A percentile compares a stretch with the other conserved stretches of the same genome.
Conservation (phyloP, 306 rosid species). For the Vigna reflexopilosa region DNA sequence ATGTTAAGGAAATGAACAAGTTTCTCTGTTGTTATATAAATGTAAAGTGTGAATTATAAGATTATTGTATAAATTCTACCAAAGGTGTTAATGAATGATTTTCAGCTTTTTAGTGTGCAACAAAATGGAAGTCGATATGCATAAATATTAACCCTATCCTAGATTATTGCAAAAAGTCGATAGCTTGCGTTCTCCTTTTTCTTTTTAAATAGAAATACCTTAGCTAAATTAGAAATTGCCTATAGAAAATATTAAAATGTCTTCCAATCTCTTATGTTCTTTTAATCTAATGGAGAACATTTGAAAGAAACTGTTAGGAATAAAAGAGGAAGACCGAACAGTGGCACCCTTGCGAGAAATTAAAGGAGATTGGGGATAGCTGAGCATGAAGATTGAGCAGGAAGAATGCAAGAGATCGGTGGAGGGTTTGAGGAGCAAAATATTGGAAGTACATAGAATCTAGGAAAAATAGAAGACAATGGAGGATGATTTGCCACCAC, state of each 20-base stretch:
- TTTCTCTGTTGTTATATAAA: neutral
- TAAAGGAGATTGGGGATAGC: no score
- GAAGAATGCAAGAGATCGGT: no score
- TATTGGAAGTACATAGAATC: no score
- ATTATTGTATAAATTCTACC: neutral
- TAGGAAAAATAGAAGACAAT: no score
- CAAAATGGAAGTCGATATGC: neutral
- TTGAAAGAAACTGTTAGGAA: no score
- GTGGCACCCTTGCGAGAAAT: no score
- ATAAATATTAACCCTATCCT: neutral
- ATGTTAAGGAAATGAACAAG: slow-evolving; percentile 2
- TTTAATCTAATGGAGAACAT: no score
- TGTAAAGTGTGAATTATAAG: neutral
- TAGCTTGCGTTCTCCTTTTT: neutral
- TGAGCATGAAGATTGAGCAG: no score
- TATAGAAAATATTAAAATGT: neutral
- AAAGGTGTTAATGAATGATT: neutral
- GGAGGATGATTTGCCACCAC: no score
- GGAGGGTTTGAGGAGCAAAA: no score
- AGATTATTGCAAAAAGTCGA: neutral
- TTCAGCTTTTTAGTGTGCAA: neutral
- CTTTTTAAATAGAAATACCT: neutral
- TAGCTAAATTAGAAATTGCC: neutral
- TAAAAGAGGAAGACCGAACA: no score
- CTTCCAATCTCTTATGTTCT: no score